These are phyloP conservation scores for Stagonosporopsis tanaceti DNA, from an alignment of 2,329 filamentous ascomycete species.

Conservation along the genomic window DNA sequence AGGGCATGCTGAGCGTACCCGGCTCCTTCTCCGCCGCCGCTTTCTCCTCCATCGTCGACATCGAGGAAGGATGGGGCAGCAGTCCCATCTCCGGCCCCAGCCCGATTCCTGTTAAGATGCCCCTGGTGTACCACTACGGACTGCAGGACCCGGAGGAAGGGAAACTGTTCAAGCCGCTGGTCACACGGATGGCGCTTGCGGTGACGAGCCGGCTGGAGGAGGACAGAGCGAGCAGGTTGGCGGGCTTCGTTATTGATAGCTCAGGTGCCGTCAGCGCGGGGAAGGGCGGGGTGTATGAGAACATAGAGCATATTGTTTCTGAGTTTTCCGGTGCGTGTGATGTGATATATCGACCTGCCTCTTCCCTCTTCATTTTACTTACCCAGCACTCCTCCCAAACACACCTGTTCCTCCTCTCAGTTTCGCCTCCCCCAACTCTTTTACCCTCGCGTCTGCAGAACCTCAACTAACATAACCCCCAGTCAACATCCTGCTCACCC, in stretches of 20 bases:
- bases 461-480: constrained; percentile 35
- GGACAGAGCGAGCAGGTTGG: constrained; percentile 72
- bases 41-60: constrained; percentile 85
- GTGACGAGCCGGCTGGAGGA: constrained; percentile 80
- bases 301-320: constrained; percentile 80
- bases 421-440: not conserved
- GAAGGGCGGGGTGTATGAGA: constrained; percentile 71
- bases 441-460: not conserved
- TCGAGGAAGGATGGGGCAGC: constrained; percentile 87
- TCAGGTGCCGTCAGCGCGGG: constrained; percentile 73
- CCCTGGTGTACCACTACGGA: constrained; percentile 89
- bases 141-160: constrained; percentile 73
- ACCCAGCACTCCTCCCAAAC: not conserved
- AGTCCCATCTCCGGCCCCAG: constrained; percentile 92
- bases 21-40: constrained; percentile 87
- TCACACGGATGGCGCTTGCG: constrained; percentile 79
- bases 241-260: constrained; percentile 87
- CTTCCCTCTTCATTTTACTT: not conserved
- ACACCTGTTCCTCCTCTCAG: not conserved
- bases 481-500: constrained; percentile 81
- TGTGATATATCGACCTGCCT: constrained; percentile 14
- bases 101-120: constrained; percentile 87
- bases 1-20: constrained; percentile 65
- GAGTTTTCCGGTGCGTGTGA: constrained; percentile 67
- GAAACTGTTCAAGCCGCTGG: constrained; percentile 74